Base-by-base conservation (phyloP, 805 yeast species). In the Candida pini region DNA sequence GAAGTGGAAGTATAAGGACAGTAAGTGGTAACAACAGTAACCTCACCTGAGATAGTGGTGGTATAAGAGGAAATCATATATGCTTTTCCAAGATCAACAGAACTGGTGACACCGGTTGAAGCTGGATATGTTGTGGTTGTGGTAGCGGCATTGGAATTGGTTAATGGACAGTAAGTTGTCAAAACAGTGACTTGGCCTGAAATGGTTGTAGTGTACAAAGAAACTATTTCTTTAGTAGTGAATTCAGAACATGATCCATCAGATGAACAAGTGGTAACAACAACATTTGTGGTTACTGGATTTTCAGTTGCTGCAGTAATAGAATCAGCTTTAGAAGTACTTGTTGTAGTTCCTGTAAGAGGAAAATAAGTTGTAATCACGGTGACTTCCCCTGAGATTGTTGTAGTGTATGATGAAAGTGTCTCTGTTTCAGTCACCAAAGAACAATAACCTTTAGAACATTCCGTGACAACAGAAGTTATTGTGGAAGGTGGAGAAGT, bases 1-100 rank as follows among this genome's bases (percentile, higher is more conserved):
- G 40, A 17, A 5, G 40, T 4, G 15, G 38, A 23, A 18, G 40
- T 19, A 18, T 47, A 19, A 17, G 53, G 49, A 31, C 47, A 38
- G 39, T 42, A 45, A 10, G 52, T 47, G 16, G 58, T 53, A 13
- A 47, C 32, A 7, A 38, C 49, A 5, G 53, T 41, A 9, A 37
- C 39, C 7, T 23, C 36, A 18, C 48, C 51, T 6, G 42, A 34
- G 27, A 45, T 31, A 9, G 41, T 38, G 2, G 45, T 40, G 14
- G 45, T 38, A 38, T 51, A 49, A 13, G 51, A 44, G 13, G 49
- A 45, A 17, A 44, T 36, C 26, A 42, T 33, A 17, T 43, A 41
- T 12, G 13, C 25, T 5, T 13, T 22, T 12, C 25, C 25, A 5
- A 13, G 4, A 22, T 13, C 25, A 12, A 12, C n/a, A 12, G 25